phyloP scores from a whole-genome alignment of 805 yeast species.

The Priceomyces melissophilus region DNA sequence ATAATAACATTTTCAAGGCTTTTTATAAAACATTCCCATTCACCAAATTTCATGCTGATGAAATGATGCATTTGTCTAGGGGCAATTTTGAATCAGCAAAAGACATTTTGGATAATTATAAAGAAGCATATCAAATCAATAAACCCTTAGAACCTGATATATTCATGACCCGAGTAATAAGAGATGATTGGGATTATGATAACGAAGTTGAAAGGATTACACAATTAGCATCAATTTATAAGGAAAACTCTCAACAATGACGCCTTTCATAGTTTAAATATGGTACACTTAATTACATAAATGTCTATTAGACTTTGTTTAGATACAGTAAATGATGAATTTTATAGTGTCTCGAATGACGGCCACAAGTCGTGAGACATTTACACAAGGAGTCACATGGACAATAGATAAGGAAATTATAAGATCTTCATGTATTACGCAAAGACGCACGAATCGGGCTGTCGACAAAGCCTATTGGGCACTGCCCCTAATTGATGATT shows the following conservation, averaged over 20 bases:
- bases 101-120: constrained; percentile 3
- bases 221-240: constrained; percentile 7
- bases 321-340: too few species aligned
- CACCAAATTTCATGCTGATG: constrained; percentile 27
- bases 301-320: too few species aligned
- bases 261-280: too few species aligned
- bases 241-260: neutral
- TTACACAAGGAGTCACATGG: too few species aligned
- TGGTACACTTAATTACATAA: too few species aligned
- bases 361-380: too few species aligned
- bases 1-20: constrained; percentile 23
- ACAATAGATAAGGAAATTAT: too few species aligned
- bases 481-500: too few species aligned
- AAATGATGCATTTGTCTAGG: constrained; percentile 16
- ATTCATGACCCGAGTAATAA: constrained; percentile 19
- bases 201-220: constrained; percentile 13
- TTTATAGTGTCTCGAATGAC: too few species aligned
- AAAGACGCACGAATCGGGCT: too few species aligned
- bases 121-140: constrained; percentile 10
- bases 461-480: too few species aligned
- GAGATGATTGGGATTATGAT: constrained; percentile 19
- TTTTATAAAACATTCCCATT: constrained; percentile 18
- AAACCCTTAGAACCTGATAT: constrained; percentile 23
- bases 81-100: constrained; percentile 1
- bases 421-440: too few species aligned